A percentile compares a stretch with the other conserved stretches of the same genome.
Conservation (phyloP, 176 grass and related monocot species). For the Aechmea fasciata region DNA sequence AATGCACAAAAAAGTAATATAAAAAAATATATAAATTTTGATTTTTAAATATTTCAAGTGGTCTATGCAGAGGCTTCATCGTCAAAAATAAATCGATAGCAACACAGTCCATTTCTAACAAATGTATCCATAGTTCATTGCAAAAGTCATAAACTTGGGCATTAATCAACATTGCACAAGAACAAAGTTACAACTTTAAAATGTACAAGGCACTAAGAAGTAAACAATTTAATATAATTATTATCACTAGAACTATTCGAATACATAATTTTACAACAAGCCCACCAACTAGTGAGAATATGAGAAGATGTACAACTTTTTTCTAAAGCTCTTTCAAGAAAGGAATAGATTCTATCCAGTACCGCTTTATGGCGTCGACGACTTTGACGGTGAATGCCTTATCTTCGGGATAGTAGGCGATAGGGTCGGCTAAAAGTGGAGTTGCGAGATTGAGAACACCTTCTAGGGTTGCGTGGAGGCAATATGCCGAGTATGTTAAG, state of each 20-base stretch:
- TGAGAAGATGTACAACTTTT: background rate
- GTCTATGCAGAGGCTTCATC: too few relatives aligned
- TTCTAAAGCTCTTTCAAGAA: slow-evolving; percentile 49
- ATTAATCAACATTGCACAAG: too few relatives aligned
- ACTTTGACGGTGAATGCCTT: slow-evolving; percentile 38
- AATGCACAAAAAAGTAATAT: too few relatives aligned
- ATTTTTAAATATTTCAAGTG: too few relatives aligned
- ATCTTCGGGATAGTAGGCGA: slow-evolving; percentile 79
- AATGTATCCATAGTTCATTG: too few relatives aligned
- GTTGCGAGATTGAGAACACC: slow-evolving; percentile 52
- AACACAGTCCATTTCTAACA: too few relatives aligned
- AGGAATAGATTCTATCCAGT: slow-evolving; percentile 68
- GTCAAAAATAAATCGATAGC: too few relatives aligned
- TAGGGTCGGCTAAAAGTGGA: slow-evolving; percentile 52
- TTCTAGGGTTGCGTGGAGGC: slow-evolving; percentile 74
- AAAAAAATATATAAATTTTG: too few relatives aligned
- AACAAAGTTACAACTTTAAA: too few relatives aligned
- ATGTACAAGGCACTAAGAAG: background rate
- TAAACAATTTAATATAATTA: background rate
- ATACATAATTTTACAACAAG: background rate
- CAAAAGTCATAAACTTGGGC: too few relatives aligned
- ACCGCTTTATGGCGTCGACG: slow-evolving; percentile 51
- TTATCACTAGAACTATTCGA: background rate
- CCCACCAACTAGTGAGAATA: background rate
- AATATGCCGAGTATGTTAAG: slow-evolving; percentile 77